phyloP scores from a whole-genome alignment of 345 rosid genomes.

The Eucalyptus rudis region DNA sequence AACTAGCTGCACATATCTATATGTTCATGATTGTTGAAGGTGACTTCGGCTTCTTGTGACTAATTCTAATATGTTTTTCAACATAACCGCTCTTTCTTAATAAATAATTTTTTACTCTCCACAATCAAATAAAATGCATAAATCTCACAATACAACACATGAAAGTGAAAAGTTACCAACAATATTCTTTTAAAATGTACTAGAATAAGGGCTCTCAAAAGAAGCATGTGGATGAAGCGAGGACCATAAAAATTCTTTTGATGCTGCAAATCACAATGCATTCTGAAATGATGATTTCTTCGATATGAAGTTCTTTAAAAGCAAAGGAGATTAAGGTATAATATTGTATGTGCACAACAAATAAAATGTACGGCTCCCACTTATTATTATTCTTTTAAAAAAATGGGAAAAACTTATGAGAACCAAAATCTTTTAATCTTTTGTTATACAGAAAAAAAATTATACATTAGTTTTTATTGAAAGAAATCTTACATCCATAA shows the following conservation, averaged over 20 bases:
- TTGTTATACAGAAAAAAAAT: not conserved
- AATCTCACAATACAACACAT: accelerated
- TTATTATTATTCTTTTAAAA: no score
- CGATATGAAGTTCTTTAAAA: no score
- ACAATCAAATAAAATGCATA: not conserved
- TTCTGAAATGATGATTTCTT: accelerated
- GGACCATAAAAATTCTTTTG: not conserved
- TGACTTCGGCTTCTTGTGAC: accelerated
- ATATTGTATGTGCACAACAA: not conserved
- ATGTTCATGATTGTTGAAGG: not conserved
- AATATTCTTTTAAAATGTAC: no score
- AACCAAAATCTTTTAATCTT: not conserved
- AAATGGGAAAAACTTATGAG: not conserved
- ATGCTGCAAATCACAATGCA: not conserved
- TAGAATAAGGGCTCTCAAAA: not conserved
- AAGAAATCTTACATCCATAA: not conserved
- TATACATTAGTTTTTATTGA: not conserved
- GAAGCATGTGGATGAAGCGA: not conserved
- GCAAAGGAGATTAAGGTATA: no score
- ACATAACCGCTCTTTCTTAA: accelerated
- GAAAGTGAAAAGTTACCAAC: not conserved
- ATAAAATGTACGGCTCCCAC: not conserved
- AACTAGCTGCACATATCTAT: not conserved
- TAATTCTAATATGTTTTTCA: not conserved
- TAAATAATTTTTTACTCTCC: not conserved